Percentiles rank a stretch among this genome's conserved stretches.
phyloP scores from a whole-genome alignment of 441 rosid species.

The Adansonia grandidieri region DNA sequence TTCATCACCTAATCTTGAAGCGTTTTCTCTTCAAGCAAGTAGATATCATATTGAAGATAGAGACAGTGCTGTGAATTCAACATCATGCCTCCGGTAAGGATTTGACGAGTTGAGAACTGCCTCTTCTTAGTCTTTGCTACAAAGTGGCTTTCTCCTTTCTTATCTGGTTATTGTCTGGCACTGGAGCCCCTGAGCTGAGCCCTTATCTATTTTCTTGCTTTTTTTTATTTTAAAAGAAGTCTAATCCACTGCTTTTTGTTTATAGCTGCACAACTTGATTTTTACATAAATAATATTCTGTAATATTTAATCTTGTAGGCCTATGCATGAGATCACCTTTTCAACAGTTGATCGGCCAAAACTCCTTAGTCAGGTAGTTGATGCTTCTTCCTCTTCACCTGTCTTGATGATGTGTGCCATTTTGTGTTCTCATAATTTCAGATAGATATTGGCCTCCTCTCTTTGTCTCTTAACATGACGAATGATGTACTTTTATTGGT shows the following conservation, averaged over 20 bases:
- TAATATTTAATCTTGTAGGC: constrained; percentile 51
- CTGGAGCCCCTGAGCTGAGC: background rate
- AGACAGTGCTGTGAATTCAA: constrained; percentile 58
- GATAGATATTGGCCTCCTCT: background rate
- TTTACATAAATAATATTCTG: constrained; percentile 8
- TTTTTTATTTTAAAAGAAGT: background rate
- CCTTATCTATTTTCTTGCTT: background rate
- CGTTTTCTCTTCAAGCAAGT: constrained; percentile 50
- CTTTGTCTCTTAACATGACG: background rate
- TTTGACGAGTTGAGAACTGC: constrained; percentile 13
- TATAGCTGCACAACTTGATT: constrained; percentile 14
- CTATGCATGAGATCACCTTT: constrained; percentile 96
- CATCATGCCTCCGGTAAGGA: constrained; percentile 43
- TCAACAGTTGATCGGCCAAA: constrained; percentile 91
- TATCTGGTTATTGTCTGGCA: background rate
- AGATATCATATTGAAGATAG: constrained; percentile 59
- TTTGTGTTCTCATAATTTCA: constrained; percentile 6
- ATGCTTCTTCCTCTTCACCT: constrained; percentile 23
- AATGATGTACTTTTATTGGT: background rate
- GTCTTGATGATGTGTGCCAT: constrained; percentile 1
- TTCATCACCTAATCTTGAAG: constrained; percentile 80
- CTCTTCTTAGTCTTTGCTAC: constrained; percentile 15
- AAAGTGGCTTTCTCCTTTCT: background rate
- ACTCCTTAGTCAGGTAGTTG: constrained; percentile 88
- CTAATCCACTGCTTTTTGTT: background rate